Conservation (phyloP, 148 eudicot species). For the Rhododendron ovatum region DNA sequence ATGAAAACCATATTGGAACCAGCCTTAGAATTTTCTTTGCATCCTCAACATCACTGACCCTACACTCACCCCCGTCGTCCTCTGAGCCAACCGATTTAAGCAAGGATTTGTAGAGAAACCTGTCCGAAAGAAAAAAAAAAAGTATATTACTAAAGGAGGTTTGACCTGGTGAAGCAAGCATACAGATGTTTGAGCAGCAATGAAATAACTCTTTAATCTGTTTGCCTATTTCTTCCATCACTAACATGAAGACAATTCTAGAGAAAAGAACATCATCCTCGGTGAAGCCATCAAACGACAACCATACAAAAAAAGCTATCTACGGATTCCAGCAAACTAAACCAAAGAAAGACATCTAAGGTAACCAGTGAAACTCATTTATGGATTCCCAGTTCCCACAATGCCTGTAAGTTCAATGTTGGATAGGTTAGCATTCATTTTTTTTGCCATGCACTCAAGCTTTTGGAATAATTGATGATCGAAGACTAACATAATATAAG, state of each 20-base stretch:
- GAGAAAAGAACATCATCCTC: neutral
- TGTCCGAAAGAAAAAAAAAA: neutral
- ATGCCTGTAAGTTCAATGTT: neutral
- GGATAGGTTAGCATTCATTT: neutral
- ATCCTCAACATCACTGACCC: conserved; percentile 33
- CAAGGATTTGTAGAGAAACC: neutral
- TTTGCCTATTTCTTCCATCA: neutral
- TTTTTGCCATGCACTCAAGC: neutral
- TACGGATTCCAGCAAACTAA: neutral
- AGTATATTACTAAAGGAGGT: neutral
- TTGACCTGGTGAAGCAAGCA: neutral
- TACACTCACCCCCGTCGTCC: conserved; percentile 21
- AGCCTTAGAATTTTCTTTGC: conserved; percentile 37
- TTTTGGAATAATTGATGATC: neutral
- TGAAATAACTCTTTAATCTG: neutral
- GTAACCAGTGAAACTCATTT: neutral
- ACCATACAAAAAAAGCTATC: neutral
- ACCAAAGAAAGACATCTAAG: neutral
- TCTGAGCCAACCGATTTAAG: conserved; percentile 19
- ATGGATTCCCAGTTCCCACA: neutral
- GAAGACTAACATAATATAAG: neutral
- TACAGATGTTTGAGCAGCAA: neutral
- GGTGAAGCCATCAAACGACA: neutral
- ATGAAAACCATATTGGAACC: conserved; percentile 39
- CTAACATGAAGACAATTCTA: neutral